Evolutionary conservation across 441 rosid genomes (phyloP).

Genomic region (Populus trichocarpa): DNA sequence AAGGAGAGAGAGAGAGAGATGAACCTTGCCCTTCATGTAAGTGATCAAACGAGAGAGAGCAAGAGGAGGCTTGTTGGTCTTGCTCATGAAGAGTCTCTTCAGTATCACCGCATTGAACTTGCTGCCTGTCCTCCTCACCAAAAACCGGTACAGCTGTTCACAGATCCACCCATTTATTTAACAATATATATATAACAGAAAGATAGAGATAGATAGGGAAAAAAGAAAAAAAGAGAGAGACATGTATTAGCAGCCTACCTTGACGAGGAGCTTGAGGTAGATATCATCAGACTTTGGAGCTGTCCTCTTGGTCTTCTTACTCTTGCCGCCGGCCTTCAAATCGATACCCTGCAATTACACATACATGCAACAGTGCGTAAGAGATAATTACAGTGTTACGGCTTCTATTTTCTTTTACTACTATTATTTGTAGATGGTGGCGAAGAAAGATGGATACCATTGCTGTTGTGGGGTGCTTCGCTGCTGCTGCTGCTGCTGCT

Average conservation of each 20-base stretch:
- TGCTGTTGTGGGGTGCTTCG: constrained; percentile 4
- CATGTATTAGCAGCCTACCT: constrained; percentile 28
- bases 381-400: too few relatives aligned
- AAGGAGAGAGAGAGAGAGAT: neutral
- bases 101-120: constrained; percentile 82
- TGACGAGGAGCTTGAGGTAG: constrained; percentile 69
- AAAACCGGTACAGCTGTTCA: constrained; percentile 68
- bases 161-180: constrained; percentile 4
- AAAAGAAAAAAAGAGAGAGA: neutral
- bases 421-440: neutral
- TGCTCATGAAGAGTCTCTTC: constrained; percentile 92
- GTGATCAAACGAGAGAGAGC: constrained; percentile 66
- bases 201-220: neutral
- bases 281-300: constrained; percentile 71
- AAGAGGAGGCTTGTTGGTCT: constrained; percentile 78
- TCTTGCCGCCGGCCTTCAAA: constrained; percentile 70
- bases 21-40: constrained; percentile 63
- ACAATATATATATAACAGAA: neutral
- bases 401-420: neutral
- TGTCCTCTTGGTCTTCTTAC: constrained; percentile 67
- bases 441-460: constrained; percentile 22
- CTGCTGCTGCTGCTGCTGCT: neutral
- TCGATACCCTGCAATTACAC: constrained; percentile 53
- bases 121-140: constrained; percentile 81
- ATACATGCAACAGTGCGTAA: neutral